phyloP scores from a whole-genome alignment of 192 early-diverging fungal species.

The Linnemannia zychae region DNA sequence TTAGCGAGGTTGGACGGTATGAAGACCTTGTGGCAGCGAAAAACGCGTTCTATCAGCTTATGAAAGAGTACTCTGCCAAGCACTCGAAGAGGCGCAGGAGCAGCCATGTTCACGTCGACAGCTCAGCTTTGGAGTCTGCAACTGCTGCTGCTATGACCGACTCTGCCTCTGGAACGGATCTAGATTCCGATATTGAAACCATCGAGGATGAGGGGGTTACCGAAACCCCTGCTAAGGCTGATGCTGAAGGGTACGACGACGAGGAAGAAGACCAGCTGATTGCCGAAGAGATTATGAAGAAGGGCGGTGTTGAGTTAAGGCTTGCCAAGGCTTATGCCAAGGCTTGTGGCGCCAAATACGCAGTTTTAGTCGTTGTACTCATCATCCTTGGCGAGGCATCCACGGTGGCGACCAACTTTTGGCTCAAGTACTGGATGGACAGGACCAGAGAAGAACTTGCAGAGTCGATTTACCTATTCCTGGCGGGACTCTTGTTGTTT shows the following conservation, averaged over 20 bases:
- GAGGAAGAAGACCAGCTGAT: conserved; percentile 45
- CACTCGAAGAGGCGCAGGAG: conserved; percentile 30
- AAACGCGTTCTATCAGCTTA: conserved; percentile 70
- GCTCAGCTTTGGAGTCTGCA: not conserved
- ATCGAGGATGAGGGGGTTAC: conserved; percentile 36
- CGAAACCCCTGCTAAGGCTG: not conserved
- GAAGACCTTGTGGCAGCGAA: conserved; percentile 70
- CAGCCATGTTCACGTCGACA: conserved; percentile 4
- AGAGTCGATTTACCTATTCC: conserved; percentile 27
- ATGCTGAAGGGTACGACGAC: not conserved
- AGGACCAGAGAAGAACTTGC: conserved; percentile 39
- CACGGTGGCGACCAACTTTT: conserved; percentile 13
- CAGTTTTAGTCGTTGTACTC: not conserved
- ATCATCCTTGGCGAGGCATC: conserved; percentile 13
- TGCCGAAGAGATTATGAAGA: conserved; percentile 47
- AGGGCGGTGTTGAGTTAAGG: conserved; percentile 36
- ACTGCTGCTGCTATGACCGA: not conserved
- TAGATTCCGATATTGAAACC: conserved; percentile 34
- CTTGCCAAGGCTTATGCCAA: conserved; percentile 35
- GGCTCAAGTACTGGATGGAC: conserved; percentile 46
- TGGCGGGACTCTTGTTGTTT: conserved; percentile 21
- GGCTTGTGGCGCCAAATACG: conserved; percentile 5
- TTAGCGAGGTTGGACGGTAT: conserved; percentile 76
- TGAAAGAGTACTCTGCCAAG: conserved; percentile 75
- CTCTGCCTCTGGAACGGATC: not conserved